A percentile compares a stretch with the other conserved stretches of the same genome.
phyloP scores from a whole-genome alignment of 805 yeast species.

The Ogataea dorogensis region DNA sequence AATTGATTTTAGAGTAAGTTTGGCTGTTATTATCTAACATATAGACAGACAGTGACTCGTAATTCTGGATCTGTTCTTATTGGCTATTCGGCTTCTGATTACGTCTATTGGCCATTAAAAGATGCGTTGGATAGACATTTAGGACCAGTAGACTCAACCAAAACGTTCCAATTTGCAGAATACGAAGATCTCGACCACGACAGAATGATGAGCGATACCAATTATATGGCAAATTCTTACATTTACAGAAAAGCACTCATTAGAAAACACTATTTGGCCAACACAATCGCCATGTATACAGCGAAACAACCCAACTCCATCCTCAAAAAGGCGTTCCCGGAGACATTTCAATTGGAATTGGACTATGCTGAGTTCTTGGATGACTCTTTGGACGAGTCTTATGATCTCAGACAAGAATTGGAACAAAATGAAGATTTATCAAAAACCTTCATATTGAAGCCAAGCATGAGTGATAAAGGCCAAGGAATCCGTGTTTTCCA shows the following conservation, averaged over 20 bases:
- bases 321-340: conserved; percentile 63
- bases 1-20: conserved; percentile 50
- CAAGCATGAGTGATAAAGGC: conserved; percentile 96
- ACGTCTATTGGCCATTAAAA: conserved; percentile 43
- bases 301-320: conserved; percentile 74
- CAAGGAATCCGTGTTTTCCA: conserved; percentile 88
- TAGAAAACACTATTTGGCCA: conserved; percentile 85
- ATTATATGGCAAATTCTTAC: conserved; percentile 73
- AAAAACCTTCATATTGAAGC: conserved; percentile 86
- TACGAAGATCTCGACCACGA: conserved; percentile 88
- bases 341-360: conserved; percentile 74
- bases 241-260: conserved; percentile 88
- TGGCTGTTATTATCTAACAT: conserved; percentile 7
- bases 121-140: conserved; percentile 34
- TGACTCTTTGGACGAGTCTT: conserved; percentile 88
- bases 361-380: conserved; percentile 96
- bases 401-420: conserved; percentile 80
- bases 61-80: conserved; percentile 6
- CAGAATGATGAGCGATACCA: conserved; percentile 39
- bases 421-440: conserved; percentile 42
- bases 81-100: conserved; percentile 25
- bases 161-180: conserved; percentile 77
- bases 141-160: conserved; percentile 19
- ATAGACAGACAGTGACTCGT: conserved; percentile 8
- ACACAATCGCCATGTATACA: conserved; percentile 69